Percentiles rank a stretch among this genome's conserved stretches.
Conservation (phyloP, 2,329 filamentous ascomycete genomes). For the Ceratocystis variospora region DNA sequence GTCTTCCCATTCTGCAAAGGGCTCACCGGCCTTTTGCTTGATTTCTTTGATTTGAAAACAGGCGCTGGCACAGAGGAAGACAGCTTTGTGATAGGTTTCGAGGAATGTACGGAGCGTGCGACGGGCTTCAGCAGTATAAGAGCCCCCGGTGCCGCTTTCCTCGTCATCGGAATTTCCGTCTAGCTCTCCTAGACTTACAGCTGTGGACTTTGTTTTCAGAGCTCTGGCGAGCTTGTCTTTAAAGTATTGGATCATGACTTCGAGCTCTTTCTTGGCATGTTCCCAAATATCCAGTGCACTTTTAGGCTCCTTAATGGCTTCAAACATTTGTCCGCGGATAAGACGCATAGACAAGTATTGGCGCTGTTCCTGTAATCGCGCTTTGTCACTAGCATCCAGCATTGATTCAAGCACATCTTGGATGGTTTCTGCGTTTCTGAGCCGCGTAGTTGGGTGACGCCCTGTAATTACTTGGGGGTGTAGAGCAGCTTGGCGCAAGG, state of each 20-base stretch:
- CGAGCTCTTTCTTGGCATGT: neutral
- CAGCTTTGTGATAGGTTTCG: conserved; percentile 66
- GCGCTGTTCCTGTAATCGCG: conserved; percentile 16
- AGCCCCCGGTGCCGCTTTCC: neutral
- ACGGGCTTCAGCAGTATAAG: neutral
- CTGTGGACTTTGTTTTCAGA: neutral
- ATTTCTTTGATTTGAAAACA: conserved; percentile 73
- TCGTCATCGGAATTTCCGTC: neutral
- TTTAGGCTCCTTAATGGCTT: neutral
- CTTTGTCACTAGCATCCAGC: neutral
- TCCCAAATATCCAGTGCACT: neutral
- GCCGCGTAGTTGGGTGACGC: conserved; percentile 24
- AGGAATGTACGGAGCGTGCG: conserved; percentile 50
- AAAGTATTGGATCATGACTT: neutral
- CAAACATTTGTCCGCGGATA: neutral
- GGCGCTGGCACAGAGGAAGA: conserved; percentile 74
- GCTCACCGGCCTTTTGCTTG: conserved; percentile 38
- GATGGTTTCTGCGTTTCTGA: neutral
- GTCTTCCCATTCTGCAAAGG: conserved; percentile 29
- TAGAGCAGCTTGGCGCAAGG: conserved; percentile 61
- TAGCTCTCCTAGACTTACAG: neutral
- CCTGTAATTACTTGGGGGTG: conserved; percentile 68
- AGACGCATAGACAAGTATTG: conserved; percentile 21
- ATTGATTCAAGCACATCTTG: neutral
- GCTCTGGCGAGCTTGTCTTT: neutral